Base-by-base conservation (phyloP, 768 basidiomycete species). In the Auricularia sp. region DNA sequence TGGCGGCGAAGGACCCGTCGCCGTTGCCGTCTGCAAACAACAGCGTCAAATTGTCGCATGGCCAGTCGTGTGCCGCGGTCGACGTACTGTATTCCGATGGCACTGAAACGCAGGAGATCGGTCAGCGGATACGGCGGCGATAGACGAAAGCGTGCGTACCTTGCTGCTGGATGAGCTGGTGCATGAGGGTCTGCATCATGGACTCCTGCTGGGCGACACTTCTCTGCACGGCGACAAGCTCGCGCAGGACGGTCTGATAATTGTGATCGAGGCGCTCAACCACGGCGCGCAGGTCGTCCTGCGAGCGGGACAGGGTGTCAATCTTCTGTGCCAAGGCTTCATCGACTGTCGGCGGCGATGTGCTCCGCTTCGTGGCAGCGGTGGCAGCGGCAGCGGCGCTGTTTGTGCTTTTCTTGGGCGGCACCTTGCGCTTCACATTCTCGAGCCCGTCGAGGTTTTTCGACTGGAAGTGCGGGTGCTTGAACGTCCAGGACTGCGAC, bases 211-310 rank as follows among this genome's bases (percentile, higher is more conserved):
- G 56, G 16, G 29, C 34, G 56, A 59, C 34, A 7, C 83, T 85
- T 66, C 83, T 77, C 75, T 89, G 88, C 72, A 88, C 87, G 68
- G 81, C 80, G 70, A 87, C 85, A 80, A 90, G 84, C 74, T 89
- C 88, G 68, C 80, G 79, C 39, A 89, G 82, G 61, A 88, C 84
- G 65, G 82, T 83, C 72, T 86, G 83, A 73, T 89, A 88, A 70
- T 84, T 84, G 63, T 77, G 77, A 70, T 87, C 85, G 14, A 89
- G 76, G 61, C 79, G 82, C 33, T 80, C 80, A 67, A 88, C 77
- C 62, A 85, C 84, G 3, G 77, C 72, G 56, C 56, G 56, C 11
- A 59, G 29, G 34, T 59, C 56, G 24, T 59, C 56, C 69, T 83
- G 80, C 29, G 77, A 73, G 65, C 79, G 77, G 24, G 72, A 69